Evolutionary conservation across 2,329 filamentous ascomycete genomes (phyloP), one percentile per base, ranked within the genome.

Genomic region (Penicillium sumatraense): DNA sequence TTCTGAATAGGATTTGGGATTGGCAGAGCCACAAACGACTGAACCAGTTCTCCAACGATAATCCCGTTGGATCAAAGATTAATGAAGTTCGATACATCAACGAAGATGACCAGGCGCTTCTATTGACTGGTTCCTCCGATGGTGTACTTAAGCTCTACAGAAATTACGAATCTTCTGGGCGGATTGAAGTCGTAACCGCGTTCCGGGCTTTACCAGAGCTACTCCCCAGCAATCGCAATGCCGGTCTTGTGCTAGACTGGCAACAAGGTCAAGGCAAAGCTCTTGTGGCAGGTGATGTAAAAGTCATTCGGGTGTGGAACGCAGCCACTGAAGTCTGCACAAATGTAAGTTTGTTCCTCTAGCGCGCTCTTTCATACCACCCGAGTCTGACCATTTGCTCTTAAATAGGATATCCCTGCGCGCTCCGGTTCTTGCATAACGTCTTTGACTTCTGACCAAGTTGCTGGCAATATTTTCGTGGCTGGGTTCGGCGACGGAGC

Each of bases 11-110:
- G 54, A 85, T 99, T 26, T 98, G 95, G 90, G 95, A 99, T 73
- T 99, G 93, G 89, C 88, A 91, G 74, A 85, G 84, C 51, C 86
- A 89, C 61, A 83, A 82, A 47, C 86, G 88, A 29, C 79, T 96
- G 60, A 90, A 86, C 69, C 88, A 89, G 52, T 99, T 99, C 75
- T 96, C 90, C 24, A 98, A 98, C 68, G 93, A 91, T 46, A 99
- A 99, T 67, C 95, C 95, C 0, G 82, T 87, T 27, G 91, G 93
- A 2, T 96, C 92, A 23, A 91, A 88, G 65, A 96, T 99, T 66
- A 96, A 92, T 51, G 93, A 98, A 72, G 87, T 97, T 71, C 90
- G 92, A 53, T 97, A 98, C 74, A 96, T 99, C 79, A 99, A 99
- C 65, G 95, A 99, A 74, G 95, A 99, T 66, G 95, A 99, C 70